phyloP scores from a whole-genome alignment of 78 protist genomes.

The Tieghemostelium lacteum region DNA sequence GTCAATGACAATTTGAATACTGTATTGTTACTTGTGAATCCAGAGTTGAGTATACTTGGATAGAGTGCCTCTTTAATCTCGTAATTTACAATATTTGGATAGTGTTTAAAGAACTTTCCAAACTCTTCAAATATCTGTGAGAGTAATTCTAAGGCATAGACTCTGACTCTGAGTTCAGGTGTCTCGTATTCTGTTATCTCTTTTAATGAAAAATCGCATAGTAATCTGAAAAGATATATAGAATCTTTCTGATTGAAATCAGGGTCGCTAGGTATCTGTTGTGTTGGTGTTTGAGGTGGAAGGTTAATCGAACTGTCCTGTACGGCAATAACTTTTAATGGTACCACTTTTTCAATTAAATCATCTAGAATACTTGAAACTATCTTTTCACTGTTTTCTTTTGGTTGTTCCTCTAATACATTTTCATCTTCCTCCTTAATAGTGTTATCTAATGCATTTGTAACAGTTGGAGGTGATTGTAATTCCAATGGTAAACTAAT shows the following conservation, averaged over 20 bases:
- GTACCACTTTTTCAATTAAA: conserved; percentile 17
- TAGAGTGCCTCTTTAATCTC: conserved; percentile 75
- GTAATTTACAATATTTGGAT: conserved; percentile 57
- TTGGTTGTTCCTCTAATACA: background rate
- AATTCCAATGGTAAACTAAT: conserved; percentile 16
- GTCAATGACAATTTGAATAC: conserved; percentile 83
- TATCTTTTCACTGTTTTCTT: background rate
- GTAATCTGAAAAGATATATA: conserved; percentile 50
- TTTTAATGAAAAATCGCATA: conserved; percentile 60
- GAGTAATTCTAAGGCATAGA: conserved; percentile 76
- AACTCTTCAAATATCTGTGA: conserved; percentile 68
- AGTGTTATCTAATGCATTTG: conserved; percentile 12
- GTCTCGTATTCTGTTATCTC: conserved; percentile 74
- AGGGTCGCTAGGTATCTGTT: conserved; percentile 10
- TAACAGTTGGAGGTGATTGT: background rate
- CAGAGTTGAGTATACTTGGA: conserved; percentile 55
- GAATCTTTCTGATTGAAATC: conserved; percentile 52
- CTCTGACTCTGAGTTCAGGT: conserved; percentile 67
- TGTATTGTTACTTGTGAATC: conserved; percentile 40
- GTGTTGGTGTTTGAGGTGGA: background rate
- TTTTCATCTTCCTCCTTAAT: conserved; percentile 1
- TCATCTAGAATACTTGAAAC: conserved; percentile 28
- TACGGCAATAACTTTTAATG: background rate
- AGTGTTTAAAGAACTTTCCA: conserved; percentile 61
- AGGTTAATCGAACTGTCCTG: background rate